A percentile compares a stretch with the other conserved stretches of the same genome.
phyloP scores from a whole-genome alignment of 2,329 filamentous ascomycete genomes.

The Chaetomium olivaceum region DNA sequence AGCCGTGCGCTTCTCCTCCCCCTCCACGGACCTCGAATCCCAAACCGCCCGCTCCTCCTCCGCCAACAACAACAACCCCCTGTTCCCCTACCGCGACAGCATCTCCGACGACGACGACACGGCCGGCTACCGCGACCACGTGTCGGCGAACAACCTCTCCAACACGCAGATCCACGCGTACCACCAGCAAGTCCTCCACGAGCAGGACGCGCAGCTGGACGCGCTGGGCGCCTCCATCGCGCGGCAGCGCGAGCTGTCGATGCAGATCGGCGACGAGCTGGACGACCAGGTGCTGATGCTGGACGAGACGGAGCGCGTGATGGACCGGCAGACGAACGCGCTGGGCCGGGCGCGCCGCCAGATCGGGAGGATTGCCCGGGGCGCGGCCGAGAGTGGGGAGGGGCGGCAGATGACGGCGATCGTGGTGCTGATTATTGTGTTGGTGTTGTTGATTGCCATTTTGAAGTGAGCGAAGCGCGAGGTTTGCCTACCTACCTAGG shows the following conservation, averaged over 20 bases:
- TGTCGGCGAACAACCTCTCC: slow-evolving; percentile 58
- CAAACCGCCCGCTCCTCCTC: slow-evolving; percentile 34
- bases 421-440: slow-evolving; percentile 76
- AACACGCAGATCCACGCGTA: slow-evolving; percentile 88
- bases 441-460: slow-evolving; percentile 80
- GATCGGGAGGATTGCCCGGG: slow-evolving; percentile 70
- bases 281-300: slow-evolving; percentile 87
- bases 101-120: slow-evolving; percentile 55
- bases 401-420: slow-evolving; percentile 86
- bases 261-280: slow-evolving; percentile 94
- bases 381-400: slow-evolving; percentile 80
- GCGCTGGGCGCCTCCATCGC: slow-evolving; percentile 80
- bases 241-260: slow-evolving; percentile 86
- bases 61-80: slow-evolving; percentile 39
- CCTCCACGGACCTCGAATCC: slow-evolving; percentile 43
- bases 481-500: no score
- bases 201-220: slow-evolving; percentile 95
- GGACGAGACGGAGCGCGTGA: slow-evolving; percentile 81
- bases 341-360: slow-evolving; percentile 73
- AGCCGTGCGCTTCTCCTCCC: slow-evolving; percentile 82
- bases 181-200: slow-evolving; percentile 75
- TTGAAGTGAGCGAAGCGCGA: slow-evolving; percentile 68
- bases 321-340: slow-evolving; percentile 76
- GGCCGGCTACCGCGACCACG: slow-evolving; percentile 56
- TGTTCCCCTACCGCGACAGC: slow-evolving; percentile 69